Base-by-base conservation (phyloP, 2,329 filamentous ascomycete species). In the Trichoderma aggressivum region DNA sequence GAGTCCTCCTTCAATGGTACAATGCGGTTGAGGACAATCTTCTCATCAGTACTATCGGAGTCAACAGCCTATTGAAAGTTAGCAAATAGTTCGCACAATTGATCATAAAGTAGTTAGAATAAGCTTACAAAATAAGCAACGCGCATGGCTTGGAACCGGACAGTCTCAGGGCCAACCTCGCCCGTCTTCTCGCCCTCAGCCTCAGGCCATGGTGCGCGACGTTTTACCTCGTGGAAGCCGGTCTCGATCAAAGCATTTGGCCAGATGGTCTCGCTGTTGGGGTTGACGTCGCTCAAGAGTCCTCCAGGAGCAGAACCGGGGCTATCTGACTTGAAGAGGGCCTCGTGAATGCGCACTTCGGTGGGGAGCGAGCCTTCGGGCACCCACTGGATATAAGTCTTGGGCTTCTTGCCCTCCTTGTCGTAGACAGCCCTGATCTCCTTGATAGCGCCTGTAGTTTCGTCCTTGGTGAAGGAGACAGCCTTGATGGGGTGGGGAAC, bases 351-450 rank as follows among this genome's bases (percentile, higher is more conserved):
- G 66, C 93, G 90, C 47, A 89, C 91, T 80, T 93, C 90, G 14
- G 90, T 91, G 73, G 89, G 88, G 7, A 85, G 85, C 1, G 90
- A 86, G 1, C 88, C 90, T 53, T 89, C 87, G 16, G 89, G 75
- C 5, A 97, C 92, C 94, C 94, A 97, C 78, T 97, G 93, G 79
- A 97, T 96, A 78, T 87, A 91, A 2, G 93, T 89, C 81, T 94
- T 94, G 58, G 91, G 89, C 75, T 89, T 88, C 77, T 89, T 88
- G 50, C 86, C 88, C 68, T 92, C 91, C 63, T 90, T 90, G 73
- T 91, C 90, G 72, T 89, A 91, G 1, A 81, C 76, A 24, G 80
- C 91, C 43, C 85, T 86, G 71, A 95, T 88, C 74, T 89, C 87
- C 3, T 85, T 90, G 63, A 95, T 87, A 70, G 86, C 85, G 65